Conservation (phyloP, 1,139 yeast species). For the Scheffersomyces segobiensis region DNA sequence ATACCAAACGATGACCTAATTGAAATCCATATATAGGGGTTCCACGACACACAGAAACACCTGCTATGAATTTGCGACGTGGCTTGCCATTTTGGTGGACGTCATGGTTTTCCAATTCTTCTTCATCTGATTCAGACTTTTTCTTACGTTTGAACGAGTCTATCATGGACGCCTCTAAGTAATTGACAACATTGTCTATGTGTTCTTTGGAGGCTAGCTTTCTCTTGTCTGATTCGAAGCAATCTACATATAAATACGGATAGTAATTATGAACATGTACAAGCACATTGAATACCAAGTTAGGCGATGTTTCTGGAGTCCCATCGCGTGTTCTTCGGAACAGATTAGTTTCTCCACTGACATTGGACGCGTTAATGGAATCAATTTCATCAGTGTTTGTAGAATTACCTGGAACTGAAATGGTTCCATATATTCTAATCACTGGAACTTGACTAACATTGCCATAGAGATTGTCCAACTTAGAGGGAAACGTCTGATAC, state of each 20-base stretch:
- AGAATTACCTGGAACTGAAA: conserved; percentile 9
- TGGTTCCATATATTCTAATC: conserved; percentile 67
- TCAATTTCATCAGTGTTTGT: not conserved
- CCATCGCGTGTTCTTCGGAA: not conserved
- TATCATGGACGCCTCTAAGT: conserved; percentile 20
- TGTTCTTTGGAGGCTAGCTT: conserved; percentile 3
- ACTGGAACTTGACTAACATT: conserved; percentile 63
- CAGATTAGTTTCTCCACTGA: not conserved
- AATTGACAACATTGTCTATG: conserved; percentile 22
- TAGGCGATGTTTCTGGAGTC: not conserved
- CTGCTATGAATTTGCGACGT: conserved; percentile 55
- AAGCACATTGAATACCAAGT: conserved; percentile 22
- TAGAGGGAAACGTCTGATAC: conserved; percentile 49
- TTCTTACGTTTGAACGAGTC: conserved; percentile 17
- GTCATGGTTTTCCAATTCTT: conserved; percentile 8
- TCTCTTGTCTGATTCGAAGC: conserved; percentile 13
- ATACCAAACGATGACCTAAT: conserved; percentile 60
- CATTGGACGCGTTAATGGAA: not conserved
- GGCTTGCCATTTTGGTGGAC: conserved; percentile 10
- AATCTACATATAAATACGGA: conserved; percentile 77
- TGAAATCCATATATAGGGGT: conserved; percentile 83
- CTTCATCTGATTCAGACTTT: conserved; percentile 6
- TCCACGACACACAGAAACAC: conserved; percentile 66
- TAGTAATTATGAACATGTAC: conserved; percentile 81
- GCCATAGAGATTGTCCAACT: conserved; percentile 31